Conservation (phyloP, 768 basidiomycete species). For the Agaricus blazei region DNA sequence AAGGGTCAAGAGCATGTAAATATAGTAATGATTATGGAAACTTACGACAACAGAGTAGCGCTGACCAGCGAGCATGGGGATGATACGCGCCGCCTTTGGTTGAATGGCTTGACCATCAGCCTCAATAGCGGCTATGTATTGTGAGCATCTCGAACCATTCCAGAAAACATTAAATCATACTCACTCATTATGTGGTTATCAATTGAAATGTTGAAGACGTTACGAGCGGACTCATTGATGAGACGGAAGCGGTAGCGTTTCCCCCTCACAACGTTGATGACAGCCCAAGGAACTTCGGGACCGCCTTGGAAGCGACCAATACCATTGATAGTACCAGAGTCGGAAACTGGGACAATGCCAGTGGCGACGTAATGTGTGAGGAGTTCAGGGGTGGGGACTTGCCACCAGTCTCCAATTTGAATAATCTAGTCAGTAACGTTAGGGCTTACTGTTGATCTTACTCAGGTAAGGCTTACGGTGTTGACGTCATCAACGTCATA, state of each 20-base stretch:
- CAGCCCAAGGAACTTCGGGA: slow-evolving; percentile 30
- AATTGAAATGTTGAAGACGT: slow-evolving; percentile 32
- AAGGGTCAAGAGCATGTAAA: background rate
- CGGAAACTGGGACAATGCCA: slow-evolving; percentile 23
- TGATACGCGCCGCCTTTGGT: slow-evolving; percentile 28
- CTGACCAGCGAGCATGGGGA: slow-evolving; percentile 43
- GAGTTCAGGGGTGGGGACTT: slow-evolving; percentile 19
- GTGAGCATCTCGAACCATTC: background rate
- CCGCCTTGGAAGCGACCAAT: slow-evolving; percentile 37
- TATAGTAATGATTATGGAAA: background rate
- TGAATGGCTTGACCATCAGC: slow-evolving; percentile 32
- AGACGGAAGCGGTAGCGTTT: slow-evolving; percentile 52
- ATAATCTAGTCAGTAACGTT: slow-evolving; percentile 12
- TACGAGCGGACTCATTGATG: slow-evolving; percentile 43
- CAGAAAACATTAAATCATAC: slow-evolving; percentile 1
- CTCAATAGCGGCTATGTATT: slow-evolving; percentile 25
- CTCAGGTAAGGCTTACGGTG: slow-evolving; percentile 18
- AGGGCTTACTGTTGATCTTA: slow-evolving; percentile 18
- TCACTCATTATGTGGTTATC: slow-evolving; percentile 26
- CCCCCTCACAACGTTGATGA: slow-evolving; percentile 35
- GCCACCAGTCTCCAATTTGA: slow-evolving; percentile 39
- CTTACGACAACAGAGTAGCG: slow-evolving; percentile 36
- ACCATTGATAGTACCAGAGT: slow-evolving; percentile 44
- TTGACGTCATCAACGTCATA: slow-evolving; percentile 15
- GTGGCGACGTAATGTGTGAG: slow-evolving; percentile 23